Evolutionary conservation across 2,329 filamentous ascomycete species (phyloP).

Genomic region (Fusarium pseudoanthophilum): DNA sequence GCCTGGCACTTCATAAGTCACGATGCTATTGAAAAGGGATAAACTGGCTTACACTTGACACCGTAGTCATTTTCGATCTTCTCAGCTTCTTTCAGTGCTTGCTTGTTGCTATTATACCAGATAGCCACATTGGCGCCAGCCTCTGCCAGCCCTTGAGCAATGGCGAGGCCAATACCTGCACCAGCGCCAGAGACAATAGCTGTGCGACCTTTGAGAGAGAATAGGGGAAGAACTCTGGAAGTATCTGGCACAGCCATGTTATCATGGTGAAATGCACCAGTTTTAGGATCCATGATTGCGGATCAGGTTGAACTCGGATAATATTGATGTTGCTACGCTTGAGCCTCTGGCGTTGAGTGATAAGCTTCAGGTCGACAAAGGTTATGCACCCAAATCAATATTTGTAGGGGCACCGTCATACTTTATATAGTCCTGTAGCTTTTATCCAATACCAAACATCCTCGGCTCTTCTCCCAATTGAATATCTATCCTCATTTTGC

Average conservation of each 20-base stretch:
- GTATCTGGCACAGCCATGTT: constrained; percentile 61
- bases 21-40: not conserved
- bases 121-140: constrained; percentile 78
- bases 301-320: not conserved
- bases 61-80: constrained; percentile 73
- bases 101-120: constrained; percentile 77
- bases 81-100: constrained; percentile 69
- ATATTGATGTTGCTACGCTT: not conserved
- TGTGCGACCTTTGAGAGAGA: constrained; percentile 76
- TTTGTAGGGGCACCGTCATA: not conserved
- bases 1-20: constrained; percentile 55
- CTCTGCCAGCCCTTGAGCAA: constrained; percentile 74
- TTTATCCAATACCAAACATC: constrained; percentile 8
- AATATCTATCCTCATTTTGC: constrained; percentile 19
- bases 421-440: constrained; percentile 22
- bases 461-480: constrained; percentile 17
- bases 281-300: constrained; percentile 55
- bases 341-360: not conserved
- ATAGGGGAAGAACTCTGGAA: constrained; percentile 69
- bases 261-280: constrained; percentile 66
- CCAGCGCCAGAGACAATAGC: constrained; percentile 76
- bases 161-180: constrained; percentile 72
- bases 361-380: constrained; percentile 8
- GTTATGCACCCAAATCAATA: not conserved
- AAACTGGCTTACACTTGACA: constrained; percentile 67